phyloP scores from a whole-genome alignment of 805 yeast species.

The Teunomyces cretensis region DNA sequence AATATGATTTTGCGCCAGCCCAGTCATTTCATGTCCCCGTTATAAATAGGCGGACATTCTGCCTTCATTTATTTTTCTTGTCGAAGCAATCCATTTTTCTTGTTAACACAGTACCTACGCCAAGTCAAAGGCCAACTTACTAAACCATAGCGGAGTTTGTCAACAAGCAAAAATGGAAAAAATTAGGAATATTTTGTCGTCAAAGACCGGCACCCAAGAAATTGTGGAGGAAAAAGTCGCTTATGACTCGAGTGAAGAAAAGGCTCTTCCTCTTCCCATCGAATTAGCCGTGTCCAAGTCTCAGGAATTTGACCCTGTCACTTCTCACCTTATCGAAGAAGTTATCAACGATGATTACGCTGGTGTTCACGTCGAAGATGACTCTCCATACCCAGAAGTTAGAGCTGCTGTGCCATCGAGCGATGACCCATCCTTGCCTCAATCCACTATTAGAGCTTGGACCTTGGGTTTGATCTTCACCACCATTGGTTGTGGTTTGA shows the following conservation, averaged over 20 bases:
- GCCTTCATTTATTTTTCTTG: neutral
- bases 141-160: neutral
- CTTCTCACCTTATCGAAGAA: slow-evolving; percentile 23
- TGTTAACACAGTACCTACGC: neutral
- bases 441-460: slow-evolving; percentile 59
- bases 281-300: slow-evolving; percentile 20
- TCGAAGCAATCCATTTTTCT: neutral
- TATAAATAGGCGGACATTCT: neutral
- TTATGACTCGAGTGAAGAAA: neutral
- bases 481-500: slow-evolving; percentile 57
- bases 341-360: slow-evolving; percentile 35
- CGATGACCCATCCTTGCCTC: slow-evolving; percentile 49
- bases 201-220: neutral
- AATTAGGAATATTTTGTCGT: neutral
- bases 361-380: slow-evolving; percentile 40
- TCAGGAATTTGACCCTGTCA: slow-evolving; percentile 33
- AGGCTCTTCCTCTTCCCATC: slow-evolving; percentile 3
- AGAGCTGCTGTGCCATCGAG: slow-evolving; percentile 57
- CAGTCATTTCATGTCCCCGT: neutral
- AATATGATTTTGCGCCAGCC: neutral
- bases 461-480: slow-evolving; percentile 48
- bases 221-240: neutral
- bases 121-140: neutral
- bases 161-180: neutral
- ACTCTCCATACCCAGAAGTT: slow-evolving; percentile 66